Evolutionary conservation across 345 rosid species (phyloP).

Genomic region (Populus tremula): DNA sequence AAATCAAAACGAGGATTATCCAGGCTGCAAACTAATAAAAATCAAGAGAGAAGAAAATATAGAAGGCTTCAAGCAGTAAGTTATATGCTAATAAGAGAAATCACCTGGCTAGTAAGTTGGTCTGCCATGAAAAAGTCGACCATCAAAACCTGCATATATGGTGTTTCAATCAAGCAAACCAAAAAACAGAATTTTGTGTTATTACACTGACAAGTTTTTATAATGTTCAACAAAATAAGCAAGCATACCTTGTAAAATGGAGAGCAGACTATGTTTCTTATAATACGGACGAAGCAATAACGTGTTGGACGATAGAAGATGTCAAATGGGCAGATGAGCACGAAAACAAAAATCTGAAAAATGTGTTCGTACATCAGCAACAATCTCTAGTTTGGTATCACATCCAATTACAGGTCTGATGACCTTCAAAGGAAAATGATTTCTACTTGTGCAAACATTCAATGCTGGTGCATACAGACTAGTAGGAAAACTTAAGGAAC

Average conservation of each 20-base stretch:
- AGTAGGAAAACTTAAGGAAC: not conserved
- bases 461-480: not conserved
- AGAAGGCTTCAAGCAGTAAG: not conserved
- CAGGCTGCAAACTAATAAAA: not conserved
- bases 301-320: constrained; percentile 80
- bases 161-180: not conserved
- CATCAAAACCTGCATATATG: constrained; percentile 62
- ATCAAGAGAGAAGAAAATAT: not conserved
- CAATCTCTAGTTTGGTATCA: not conserved
- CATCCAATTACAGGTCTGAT: not conserved
- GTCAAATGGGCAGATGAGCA: constrained; percentile 75
- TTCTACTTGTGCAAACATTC: not conserved
- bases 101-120: constrained; percentile 97
- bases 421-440: not conserved
- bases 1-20: not conserved
- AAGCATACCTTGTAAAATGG: constrained; percentile 73
- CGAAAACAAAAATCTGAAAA: constrained; percentile 52
- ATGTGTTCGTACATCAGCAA: constrained; percentile 3
- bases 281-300: constrained; percentile 67
- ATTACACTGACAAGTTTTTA: not conserved
- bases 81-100: not conserved
- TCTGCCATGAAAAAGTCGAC: constrained; percentile 98
- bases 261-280: constrained; percentile 79
- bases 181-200: not conserved
- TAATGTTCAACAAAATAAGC: not conserved